phyloP scores from a whole-genome alignment of 2,329 filamentous ascomycete species.

The Aspergillus flavus region DNA sequence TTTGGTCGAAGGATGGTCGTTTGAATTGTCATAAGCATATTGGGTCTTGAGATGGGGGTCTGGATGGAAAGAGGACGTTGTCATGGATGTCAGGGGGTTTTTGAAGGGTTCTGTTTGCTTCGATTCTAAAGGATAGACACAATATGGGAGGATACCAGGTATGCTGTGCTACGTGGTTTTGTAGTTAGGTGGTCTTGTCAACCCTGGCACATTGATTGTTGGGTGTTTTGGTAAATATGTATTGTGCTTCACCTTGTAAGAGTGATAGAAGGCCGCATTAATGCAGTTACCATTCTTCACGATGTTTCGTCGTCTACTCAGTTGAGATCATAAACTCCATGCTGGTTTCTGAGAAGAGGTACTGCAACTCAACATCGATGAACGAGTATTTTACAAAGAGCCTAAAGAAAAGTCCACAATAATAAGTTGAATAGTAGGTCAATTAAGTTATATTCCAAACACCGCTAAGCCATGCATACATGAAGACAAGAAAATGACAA shows the following conservation, averaged over 20 bases:
- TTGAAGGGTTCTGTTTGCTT: neutral
- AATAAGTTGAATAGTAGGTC: neutral
- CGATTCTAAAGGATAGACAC: neutral
- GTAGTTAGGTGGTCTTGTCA: no score
- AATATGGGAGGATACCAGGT: neutral
- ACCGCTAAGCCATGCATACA: neutral
- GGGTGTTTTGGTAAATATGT: no score
- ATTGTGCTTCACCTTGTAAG: no score
- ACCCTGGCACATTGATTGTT: no score
- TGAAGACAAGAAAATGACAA: neutral
- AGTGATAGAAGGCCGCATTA: no score
- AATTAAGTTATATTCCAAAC: neutral
- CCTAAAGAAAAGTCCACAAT: no score
- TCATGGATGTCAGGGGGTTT: neutral
- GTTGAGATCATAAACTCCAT: no score
- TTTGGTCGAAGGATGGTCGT: neutral
- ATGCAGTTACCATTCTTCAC: no score
- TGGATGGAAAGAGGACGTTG: fast-evolving
- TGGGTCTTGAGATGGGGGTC: neutral
- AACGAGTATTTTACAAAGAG: neutral
- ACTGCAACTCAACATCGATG: neutral
- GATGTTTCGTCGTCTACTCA: no score
- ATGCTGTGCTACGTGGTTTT: no score
- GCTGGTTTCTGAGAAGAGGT: no score
- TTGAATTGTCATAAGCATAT: neutral